Conservation (phyloP, 495 filamentous ascomycete genomes). For the Emericellopsis terricola region DNA sequence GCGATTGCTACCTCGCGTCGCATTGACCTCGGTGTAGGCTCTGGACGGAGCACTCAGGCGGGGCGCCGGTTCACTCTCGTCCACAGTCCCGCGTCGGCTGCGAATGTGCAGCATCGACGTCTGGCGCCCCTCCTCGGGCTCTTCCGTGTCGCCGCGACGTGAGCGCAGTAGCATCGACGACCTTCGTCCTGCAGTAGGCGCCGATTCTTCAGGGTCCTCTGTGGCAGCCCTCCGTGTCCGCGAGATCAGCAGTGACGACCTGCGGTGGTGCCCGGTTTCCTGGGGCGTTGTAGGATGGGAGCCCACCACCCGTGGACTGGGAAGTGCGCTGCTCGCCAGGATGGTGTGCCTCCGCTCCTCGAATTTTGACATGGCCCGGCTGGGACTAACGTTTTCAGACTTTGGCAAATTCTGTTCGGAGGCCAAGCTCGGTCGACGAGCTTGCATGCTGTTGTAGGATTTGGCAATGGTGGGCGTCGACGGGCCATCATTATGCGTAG, state of each 20-base stretch:
- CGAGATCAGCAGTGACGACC: constrained; percentile 25
- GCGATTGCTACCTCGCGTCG: constrained; percentile 11
- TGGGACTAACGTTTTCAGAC: constrained; percentile 30
- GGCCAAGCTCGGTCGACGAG: constrained; percentile 14
- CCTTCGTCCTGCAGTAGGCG: constrained; percentile 23
- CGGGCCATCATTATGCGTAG: background rate
- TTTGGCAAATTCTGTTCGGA: constrained; percentile 11
- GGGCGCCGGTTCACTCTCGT: constrained; percentile 25
- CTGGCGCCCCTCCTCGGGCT: constrained; percentile 26
- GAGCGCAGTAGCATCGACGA: constrained; percentile 24
- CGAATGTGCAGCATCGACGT: constrained; percentile 19
- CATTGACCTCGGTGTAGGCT: constrained; percentile 37
- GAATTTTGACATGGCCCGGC: constrained; percentile 47
- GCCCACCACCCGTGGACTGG: constrained; percentile 17
- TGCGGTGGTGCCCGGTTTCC: constrained; percentile 15
- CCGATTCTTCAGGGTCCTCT: constrained; percentile 24
- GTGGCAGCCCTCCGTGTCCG: constrained; percentile 23
- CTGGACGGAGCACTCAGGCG: constrained; percentile 35
- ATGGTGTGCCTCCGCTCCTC: constrained; percentile 55
- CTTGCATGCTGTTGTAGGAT: constrained; percentile 2
- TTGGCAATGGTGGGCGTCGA: background rate
- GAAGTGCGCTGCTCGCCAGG: constrained; percentile 25
- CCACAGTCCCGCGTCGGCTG: constrained; percentile 21
- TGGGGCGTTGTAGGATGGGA: constrained; percentile 12
- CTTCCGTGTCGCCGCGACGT: constrained; percentile 22